Percentiles rank a stretch among this genome's conserved stretches.
Evolutionary conservation across 768 basidiomycete species (phyloP).

Genomic region (Rhodotorula diobovata): DNA sequence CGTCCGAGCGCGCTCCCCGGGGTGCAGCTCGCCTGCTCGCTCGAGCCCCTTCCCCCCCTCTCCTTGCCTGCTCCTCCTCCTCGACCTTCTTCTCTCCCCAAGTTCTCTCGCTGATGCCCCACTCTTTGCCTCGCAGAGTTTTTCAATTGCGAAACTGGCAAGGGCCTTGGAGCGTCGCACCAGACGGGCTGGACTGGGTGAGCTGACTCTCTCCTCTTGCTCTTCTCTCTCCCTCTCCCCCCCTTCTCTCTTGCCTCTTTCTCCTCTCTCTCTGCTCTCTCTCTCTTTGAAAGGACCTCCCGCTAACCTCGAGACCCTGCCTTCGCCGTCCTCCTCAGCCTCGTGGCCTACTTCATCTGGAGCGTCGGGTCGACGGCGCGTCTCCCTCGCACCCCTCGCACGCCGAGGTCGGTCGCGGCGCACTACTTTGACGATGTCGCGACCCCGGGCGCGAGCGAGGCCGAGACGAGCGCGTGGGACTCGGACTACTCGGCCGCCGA

Average conservation of each 20-base stretch:
- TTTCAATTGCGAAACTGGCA: slow-evolving; percentile 90
- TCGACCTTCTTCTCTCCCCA: no score
- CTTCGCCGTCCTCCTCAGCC: slow-evolving; percentile 44
- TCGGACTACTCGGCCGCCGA: not conserved
- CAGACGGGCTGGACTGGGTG: slow-evolving; percentile 81
- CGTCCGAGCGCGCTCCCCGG: not conserved
- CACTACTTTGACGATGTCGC: slow-evolving; percentile 80
- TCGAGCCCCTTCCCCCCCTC: no score
- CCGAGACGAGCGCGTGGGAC: slow-evolving; percentile 5
- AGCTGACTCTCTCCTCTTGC: not conserved
- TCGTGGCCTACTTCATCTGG: slow-evolving; percentile 54
- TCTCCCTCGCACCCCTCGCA: slow-evolving; percentile 87
- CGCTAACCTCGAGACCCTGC: no score
- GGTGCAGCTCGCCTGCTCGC: no score
- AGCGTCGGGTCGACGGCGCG: slow-evolving; percentile 68
- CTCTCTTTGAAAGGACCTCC: no score
- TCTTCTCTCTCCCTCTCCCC: not conserved
- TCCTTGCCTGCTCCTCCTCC: no score
- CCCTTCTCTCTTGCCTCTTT: not conserved
- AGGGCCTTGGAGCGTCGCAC: slow-evolving; percentile 92
- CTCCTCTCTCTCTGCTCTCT: not conserved
- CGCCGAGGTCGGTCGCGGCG: slow-evolving; percentile 60
- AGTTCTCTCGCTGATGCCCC: not conserved
- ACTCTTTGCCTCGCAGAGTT: slow-evolving; percentile 54
- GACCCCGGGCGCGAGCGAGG: slow-evolving; percentile 9